These are phyloP conservation scores for Xerocomus potaroensis DNA, from an alignment of 768 basidiomycete species.

Conservation along the genomic window DNA sequence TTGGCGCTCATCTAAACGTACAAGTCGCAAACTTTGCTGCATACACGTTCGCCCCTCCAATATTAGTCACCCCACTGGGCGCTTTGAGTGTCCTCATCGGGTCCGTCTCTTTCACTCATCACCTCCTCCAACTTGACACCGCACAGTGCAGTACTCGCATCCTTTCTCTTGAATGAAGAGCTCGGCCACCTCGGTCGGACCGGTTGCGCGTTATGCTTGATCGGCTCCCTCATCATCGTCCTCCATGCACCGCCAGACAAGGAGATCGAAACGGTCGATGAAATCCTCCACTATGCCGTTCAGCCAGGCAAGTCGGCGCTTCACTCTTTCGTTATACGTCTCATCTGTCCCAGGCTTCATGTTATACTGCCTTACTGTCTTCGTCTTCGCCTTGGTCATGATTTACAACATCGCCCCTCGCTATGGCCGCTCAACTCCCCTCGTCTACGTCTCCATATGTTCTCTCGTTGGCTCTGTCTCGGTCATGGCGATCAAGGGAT, in stretches of 20 bases:
- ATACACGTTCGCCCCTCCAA: conserved; percentile 96
- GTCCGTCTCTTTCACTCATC: conserved; percentile 41
- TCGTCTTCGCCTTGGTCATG: conserved; percentile 79
- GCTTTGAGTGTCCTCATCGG: conserved; percentile 95
- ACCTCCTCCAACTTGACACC: conserved; percentile 7
- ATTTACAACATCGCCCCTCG: conserved; percentile 81
- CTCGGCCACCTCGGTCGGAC: conserved; percentile 89
- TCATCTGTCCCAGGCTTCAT: conserved; percentile 67
- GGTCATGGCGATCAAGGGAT: conserved; percentile 99
- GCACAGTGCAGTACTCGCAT: conserved; percentile 85
- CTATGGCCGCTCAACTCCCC: conserved; percentile 82
- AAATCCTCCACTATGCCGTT: conserved; percentile 89
- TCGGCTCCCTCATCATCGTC: conserved; percentile 92
- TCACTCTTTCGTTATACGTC: background rate
- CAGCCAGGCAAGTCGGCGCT: conserved; percentile 67
- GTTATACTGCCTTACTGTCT: conserved; percentile 82
- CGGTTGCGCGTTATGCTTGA: conserved; percentile 77
- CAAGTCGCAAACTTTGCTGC: conserved; percentile 90
- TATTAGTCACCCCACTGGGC: conserved; percentile 97
- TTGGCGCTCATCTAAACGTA: background rate
- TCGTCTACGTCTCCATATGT: conserved; percentile 95
- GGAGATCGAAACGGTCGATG: conserved; percentile 86
- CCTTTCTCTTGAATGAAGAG: conserved; percentile 88
- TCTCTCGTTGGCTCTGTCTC: conserved; percentile 93
- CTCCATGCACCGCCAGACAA: conserved; percentile 97